Evolutionary conservation across 2,329 filamentous ascomycete genomes (phyloP).

Genomic region (Colletotrichum costaricense): DNA sequence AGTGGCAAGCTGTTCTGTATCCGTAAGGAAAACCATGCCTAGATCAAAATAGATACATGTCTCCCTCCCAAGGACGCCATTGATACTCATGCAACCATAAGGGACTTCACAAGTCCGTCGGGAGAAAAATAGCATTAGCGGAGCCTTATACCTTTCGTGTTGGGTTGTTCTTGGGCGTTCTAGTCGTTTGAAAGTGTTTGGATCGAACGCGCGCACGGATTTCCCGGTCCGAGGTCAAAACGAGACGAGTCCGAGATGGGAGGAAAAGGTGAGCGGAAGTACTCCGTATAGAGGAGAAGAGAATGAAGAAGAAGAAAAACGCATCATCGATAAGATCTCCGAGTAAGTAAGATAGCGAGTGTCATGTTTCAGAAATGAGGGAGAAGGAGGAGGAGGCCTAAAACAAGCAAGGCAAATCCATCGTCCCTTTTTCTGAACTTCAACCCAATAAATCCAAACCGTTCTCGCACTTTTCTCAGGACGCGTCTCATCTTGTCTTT

Average conservation of each 20-base stretch:
- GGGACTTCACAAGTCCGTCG: too few relatives aligned
- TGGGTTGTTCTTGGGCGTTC: neutral
- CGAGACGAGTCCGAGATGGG: neutral
- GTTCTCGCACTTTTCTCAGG: neutral
- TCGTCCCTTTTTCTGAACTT: neutral
- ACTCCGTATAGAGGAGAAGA: too few relatives aligned
- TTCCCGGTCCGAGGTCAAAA: slow-evolving; percentile 5
- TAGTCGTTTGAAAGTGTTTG: neutral
- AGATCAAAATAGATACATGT: too few relatives aligned
- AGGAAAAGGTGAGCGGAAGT: too few relatives aligned
- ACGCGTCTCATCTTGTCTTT: neutral
- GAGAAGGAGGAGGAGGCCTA: neutral
- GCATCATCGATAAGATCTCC: neutral
- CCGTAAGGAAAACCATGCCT: neutral
- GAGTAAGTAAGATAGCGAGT: neutral
- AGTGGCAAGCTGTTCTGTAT: neutral
- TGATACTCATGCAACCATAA: too few relatives aligned
- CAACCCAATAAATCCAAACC: neutral
- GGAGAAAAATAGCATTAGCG: too few relatives aligned
- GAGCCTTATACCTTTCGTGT: too few relatives aligned
- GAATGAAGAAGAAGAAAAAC: neutral
- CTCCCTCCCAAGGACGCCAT: too few relatives aligned
- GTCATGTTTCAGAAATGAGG: slow-evolving; percentile 3
- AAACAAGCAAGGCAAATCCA: neutral
- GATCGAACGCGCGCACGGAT: neutral